Evolutionary conservation across 192 early-diverging fungal species (phyloP).

Genomic region (Coemansia aciculifera): DNA sequence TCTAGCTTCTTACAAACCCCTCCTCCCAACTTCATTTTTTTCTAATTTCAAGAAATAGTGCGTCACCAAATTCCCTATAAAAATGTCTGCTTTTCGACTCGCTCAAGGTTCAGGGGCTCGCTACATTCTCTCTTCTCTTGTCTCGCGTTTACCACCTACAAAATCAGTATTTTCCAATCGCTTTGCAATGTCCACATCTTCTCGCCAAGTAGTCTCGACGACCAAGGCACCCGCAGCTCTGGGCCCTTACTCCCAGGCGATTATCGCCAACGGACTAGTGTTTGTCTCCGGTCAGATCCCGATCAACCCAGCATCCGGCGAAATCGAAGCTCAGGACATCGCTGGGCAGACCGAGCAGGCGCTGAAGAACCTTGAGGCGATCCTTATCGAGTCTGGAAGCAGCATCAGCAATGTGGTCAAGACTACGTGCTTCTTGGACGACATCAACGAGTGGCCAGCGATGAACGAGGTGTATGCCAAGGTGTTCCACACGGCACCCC

Average conservation of each 20-base stretch:
- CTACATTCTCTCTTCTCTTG: background rate
- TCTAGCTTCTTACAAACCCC: background rate
- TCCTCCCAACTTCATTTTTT: background rate
- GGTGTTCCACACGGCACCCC: slow-evolving; percentile 66
- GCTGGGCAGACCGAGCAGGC: slow-evolving; percentile 72
- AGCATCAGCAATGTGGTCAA: slow-evolving; percentile 87
- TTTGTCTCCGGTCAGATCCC: slow-evolving; percentile 80
- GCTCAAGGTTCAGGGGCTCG: background rate
- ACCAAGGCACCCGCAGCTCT: slow-evolving; percentile 68
- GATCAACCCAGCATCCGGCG: slow-evolving; percentile 73
- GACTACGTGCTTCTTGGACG: slow-evolving; percentile 93
- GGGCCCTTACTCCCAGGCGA: slow-evolving; percentile 80
- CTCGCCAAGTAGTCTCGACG: slow-evolving; percentile 59
- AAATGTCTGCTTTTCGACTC: background rate
- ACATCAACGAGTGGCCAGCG: slow-evolving; percentile 84
- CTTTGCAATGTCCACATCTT: slow-evolving; percentile 29
- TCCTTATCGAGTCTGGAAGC: slow-evolving; percentile 79
- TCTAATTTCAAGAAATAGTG: background rate
- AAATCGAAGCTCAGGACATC: slow-evolving; percentile 71
- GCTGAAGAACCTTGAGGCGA: slow-evolving; percentile 80
- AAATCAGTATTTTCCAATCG: slow-evolving; percentile 1
- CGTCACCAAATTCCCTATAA: slow-evolving; percentile 1
- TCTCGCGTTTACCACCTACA: background rate
- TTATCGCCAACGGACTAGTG: slow-evolving; percentile 80
- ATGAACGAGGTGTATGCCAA: slow-evolving; percentile 91